Evolutionary conservation across 345 rosid genomes (phyloP), one percentile per base, ranked within the genome.

Genomic region (Physaria fendleri): DNA sequence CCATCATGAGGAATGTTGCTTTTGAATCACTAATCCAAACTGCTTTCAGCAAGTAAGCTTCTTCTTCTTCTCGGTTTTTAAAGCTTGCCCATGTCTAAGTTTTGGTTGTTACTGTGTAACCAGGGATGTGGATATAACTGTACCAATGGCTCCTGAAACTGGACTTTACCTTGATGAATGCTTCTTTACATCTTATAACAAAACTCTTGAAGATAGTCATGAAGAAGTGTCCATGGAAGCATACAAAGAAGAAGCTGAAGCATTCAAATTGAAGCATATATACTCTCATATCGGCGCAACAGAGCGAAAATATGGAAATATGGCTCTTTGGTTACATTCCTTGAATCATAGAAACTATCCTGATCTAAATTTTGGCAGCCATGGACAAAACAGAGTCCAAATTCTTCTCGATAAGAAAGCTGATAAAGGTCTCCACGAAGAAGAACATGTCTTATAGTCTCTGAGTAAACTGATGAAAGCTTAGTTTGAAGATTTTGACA

Each of bases 101-200:
- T 53, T 0, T 27, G 25, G 63, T 16, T 29, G 35, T 45, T 18
- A 2, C 16, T 17, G 24, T 62, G 15, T 27, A 28, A 23, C n/a
- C 52, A 92, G 97, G 82, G 75, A 85, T 71, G 77, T 89, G 23
- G 62, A 62, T 40, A 77, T 89, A 3, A 87, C 60, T 33, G 90
- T 89, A 47, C 97, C 99, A 21, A 93, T 91, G 0, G 99, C 97
- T 8, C 97, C 99, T 8, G 97, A 93, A 74, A 88, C 79, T 44
- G 97, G 95, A 22, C 78, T 93, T 23, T 89, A 89, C 78, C 72
- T 93, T 58, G 97, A 93, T 2, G 97, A 93, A 63, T 93, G 99
- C 77, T 32, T 89, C 45, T 87, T 93, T 30, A 32, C 90, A 2
- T 76, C 97, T 8, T 87, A 87, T 68, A 89, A 87, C 69, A 58